Conservation (phyloP, 106 monocot genomes). For the Hemerocallis citrina region DNA sequence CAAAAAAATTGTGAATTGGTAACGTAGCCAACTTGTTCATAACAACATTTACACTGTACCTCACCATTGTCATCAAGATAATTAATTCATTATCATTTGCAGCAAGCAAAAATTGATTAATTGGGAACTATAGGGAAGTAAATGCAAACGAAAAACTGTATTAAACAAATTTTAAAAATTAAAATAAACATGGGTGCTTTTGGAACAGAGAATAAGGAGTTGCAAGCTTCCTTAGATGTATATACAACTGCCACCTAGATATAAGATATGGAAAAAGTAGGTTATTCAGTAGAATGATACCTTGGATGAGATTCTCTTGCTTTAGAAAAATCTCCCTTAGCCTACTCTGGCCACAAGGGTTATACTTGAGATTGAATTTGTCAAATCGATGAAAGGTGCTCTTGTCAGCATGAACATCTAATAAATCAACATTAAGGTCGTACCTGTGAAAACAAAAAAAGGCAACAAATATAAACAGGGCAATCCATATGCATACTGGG, state of each 20-base stretch:
- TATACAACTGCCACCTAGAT: neutral
- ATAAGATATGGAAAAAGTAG: neutral
- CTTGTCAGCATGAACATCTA: slow-evolving; percentile 99
- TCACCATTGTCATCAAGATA: too few species aligned
- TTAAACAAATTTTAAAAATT: too few species aligned
- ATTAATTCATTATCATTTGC: too few species aligned
- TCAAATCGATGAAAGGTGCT: slow-evolving; percentile 99
- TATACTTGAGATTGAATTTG: slow-evolving; percentile 98
- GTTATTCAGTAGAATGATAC: slow-evolving; percentile 14
- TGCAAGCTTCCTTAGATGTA: neutral
- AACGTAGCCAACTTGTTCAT: too few species aligned
- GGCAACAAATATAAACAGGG: neutral
- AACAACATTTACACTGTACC: too few species aligned
- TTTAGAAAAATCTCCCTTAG: slow-evolving; percentile 98
- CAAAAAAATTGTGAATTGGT: too few species aligned
- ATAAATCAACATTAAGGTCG: slow-evolving; percentile 92
- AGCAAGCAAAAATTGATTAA: too few species aligned
- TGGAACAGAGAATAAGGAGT: neutral
- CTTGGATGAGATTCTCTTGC: slow-evolving; percentile 98
- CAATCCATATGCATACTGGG: neutral
- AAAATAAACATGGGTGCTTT: too few species aligned
- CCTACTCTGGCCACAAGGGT: slow-evolving; percentile 97
- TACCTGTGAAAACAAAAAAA: slow-evolving; percentile 39
- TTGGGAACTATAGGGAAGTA: too few species aligned
- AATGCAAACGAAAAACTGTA: too few species aligned